A percentile compares a stretch with the other conserved stretches of the same genome.
These are phyloP conservation scores for Babesia sp. DNA, from an alignment of 169 alveolate species.

Conservation along the genomic window DNA sequence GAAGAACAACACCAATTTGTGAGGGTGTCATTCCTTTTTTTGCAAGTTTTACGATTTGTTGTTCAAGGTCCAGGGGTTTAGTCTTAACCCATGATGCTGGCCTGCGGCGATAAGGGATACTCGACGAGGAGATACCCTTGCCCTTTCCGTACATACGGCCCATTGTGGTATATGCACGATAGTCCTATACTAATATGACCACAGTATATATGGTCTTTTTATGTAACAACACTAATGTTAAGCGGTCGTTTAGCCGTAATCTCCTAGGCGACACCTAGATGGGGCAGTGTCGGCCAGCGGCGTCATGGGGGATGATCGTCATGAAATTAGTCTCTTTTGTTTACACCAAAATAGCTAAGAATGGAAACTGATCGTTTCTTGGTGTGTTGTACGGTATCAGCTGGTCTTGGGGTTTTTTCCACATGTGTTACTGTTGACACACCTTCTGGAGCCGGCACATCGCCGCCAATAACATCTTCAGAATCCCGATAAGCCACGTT, in stretches of 20 bases:
- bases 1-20: slow-evolving; percentile 96
- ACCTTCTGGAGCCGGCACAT: not conserved
- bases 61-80: slow-evolving; percentile 91
- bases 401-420: not conserved
- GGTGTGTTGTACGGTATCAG: not conserved
- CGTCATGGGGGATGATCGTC: slow-evolving; percentile 6
- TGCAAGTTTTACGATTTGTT: slow-evolving; percentile 93
- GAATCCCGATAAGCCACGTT: not conserved
- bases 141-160: slow-evolving; percentile 92
- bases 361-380: slow-evolving; percentile 11
- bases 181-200: not conserved
- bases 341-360: slow-evolving; percentile 5
- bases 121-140: slow-evolving; percentile 90
- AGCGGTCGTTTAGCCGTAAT: not conserved
- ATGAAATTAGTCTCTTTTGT: not conserved
- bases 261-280: slow-evolving; percentile 3
- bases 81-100: slow-evolving; percentile 97
- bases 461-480: not conserved
- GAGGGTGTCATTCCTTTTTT: slow-evolving; percentile 98
- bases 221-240: not conserved
- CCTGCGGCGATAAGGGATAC: slow-evolving; percentile 95
- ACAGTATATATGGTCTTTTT: not conserved
- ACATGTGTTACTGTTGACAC: not conserved
- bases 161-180: slow-evolving; percentile 65
- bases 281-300: slow-evolving; percentile 18